Conservation (phyloP, 495 filamentous ascomycete species). For the Aspergillus incahuasiensis region DNA sequence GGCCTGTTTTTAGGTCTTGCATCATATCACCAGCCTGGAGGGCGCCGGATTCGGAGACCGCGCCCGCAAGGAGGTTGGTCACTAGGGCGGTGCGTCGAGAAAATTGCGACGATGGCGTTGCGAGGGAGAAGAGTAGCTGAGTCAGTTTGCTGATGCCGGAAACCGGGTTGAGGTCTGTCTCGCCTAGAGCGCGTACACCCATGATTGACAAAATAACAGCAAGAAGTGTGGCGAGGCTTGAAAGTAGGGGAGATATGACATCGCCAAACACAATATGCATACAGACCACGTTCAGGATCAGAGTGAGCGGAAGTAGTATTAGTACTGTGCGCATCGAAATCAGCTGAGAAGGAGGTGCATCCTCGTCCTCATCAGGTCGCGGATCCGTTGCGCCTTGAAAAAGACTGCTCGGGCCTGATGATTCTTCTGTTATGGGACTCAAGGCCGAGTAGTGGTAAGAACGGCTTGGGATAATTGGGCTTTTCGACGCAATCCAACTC, state of each 20-base stretch:
- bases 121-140: slow-evolving; percentile 87
- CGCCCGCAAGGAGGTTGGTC: slow-evolving; percentile 93
- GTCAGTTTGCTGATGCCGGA: slow-evolving; percentile 96
- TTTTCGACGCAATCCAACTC: slow-evolving; percentile 22
- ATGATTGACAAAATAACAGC: slow-evolving; percentile 88
- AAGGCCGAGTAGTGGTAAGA: slow-evolving; percentile 41
- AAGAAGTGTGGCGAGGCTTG: slow-evolving; percentile 76
- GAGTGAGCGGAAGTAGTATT: slow-evolving; percentile 68
- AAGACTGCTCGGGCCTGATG: slow-evolving; percentile 8
- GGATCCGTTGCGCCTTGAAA: not conserved
- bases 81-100: slow-evolving; percentile 60
- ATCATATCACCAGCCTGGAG: slow-evolving; percentile 96
- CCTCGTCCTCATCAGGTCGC: slow-evolving; percentile 45
- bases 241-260: slow-evolving; percentile 58
- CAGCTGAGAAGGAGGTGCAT: slow-evolving; percentile 79
- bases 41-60: slow-evolving; percentile 80
- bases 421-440: slow-evolving; percentile 24
- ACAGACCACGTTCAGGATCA: slow-evolving; percentile 71
- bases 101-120: slow-evolving; percentile 70
- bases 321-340: slow-evolving; percentile 68
- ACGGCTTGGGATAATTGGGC: slow-evolving; percentile 1
- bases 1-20: slow-evolving; percentile 97
- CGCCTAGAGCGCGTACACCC: slow-evolving; percentile 90
- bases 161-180: slow-evolving; percentile 96
- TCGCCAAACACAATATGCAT: slow-evolving; percentile 76